Evolutionary conservation across 192 early-diverging fungal genomes (phyloP), one percentile per base, ranked within the genome.

Genomic region (Anaeromyces robustus): DNA sequence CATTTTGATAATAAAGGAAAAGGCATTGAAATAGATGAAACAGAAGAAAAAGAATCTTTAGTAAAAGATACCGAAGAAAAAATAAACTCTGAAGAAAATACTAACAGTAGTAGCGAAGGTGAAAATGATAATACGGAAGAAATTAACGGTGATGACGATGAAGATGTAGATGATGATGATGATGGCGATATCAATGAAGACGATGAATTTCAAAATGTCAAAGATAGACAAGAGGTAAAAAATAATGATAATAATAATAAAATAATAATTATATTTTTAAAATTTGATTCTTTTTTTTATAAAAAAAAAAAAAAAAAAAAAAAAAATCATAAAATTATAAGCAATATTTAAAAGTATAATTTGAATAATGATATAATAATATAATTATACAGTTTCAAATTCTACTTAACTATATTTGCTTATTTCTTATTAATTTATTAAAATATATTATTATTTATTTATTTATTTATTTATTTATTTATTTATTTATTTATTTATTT

Each of bases 41-140:
- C 14, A 41, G 12, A 41, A 9, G 43, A 52, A 52, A 52, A 22
- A 22, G 19, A 52, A 2, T 22, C 43, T 52, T 22, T 52, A 22
- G 19, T 4, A 22, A 52, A n/a, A n/a, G n/a, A 52, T 52, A 16
- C 43, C 3, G 43, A 52, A 52, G 92, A 91, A 85, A 93, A 90
- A 77, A 92, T 80, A 28, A 87, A 86, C 39, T 89, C 88, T 19
- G 92, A 90, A 19, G 92, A 90, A 81, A 92, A 91, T 39, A 91
- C 84, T 11, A 86, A 87, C 22, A 52, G 43, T 22, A 52, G 43
- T 52, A 19, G 14, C 2, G 43, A 52, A 52, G 43, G 19, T 52
- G 43, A 82, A 18, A 78, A 77, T 16, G 16, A 52, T n/a, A n/a
- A n/a, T n/a, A n/a, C n/a, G 17, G 82, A 77, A 12, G 79, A 78